Conservation (phyloP, 2,329 filamentous ascomycete species). For the Phoma sp. region DNA sequence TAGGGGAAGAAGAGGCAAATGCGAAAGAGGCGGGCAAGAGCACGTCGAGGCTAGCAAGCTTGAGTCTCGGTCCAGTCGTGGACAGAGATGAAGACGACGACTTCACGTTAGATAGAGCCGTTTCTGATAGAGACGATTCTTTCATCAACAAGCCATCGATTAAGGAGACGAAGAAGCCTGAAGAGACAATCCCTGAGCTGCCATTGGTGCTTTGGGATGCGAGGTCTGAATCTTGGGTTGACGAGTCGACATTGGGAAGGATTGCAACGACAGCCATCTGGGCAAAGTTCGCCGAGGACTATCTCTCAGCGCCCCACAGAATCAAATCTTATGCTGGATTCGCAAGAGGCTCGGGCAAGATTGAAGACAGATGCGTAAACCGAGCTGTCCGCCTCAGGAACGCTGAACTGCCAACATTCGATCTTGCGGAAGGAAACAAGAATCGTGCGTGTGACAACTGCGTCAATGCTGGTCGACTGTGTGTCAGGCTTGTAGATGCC, state of each 20-base stretch:
- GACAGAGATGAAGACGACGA: neutral
- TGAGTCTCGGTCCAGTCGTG: neutral
- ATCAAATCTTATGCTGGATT: neutral
- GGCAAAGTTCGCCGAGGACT: neutral
- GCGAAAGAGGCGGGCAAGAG: neutral
- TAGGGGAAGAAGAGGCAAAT: neutral
- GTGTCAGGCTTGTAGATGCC: neutral
- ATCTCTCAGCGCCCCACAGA: neutral
- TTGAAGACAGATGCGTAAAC: neutral
- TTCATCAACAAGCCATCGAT: no score
- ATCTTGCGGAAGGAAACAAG: neutral
- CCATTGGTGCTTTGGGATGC: neutral
- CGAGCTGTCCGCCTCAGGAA: no score
- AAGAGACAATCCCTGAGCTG: neutral
- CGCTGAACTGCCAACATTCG: no score
- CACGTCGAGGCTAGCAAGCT: neutral
- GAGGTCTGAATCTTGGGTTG: neutral
- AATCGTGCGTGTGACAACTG: conserved; percentile 1
- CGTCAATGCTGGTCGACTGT: neutral
- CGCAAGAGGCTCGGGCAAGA: neutral
- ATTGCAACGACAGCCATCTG: neutral
- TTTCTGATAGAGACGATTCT: neutral
- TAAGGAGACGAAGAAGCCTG: neutral
- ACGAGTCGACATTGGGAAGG: neutral
- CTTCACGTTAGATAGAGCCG: no score